phyloP scores from a whole-genome alignment of 164 flowering plant genomes.

The Houttuynia cordata region DNA sequence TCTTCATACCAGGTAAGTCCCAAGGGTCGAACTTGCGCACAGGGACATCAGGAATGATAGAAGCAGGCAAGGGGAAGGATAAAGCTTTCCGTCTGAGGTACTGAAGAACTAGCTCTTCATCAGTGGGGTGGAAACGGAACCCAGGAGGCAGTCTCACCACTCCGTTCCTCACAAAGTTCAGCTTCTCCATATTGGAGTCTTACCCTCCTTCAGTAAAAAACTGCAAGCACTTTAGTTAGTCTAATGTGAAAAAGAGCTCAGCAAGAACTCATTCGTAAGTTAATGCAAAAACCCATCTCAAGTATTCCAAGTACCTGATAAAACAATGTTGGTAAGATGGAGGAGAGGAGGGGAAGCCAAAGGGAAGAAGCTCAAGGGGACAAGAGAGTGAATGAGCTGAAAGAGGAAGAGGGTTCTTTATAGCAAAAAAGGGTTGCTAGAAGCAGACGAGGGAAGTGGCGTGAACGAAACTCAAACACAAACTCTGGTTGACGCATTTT shows the following conservation, averaged over 20 bases:
- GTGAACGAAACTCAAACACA: constrained; percentile 40
- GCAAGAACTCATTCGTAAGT: too few relatives aligned
- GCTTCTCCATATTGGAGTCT: constrained; percentile 23
- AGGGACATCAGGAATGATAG: constrained; percentile 57
- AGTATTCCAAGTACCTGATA: too few relatives aligned
- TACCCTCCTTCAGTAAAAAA: not conserved
- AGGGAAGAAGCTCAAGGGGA: not conserved
- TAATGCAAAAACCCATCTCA: not conserved
- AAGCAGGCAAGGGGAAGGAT: constrained; percentile 58
- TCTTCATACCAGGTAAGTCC: constrained; percentile 59
- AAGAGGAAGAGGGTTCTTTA: constrained; percentile 15
- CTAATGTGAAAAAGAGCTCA: not conserved
- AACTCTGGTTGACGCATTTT: constrained; percentile 13
- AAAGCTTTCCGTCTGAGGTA: constrained; percentile 50
- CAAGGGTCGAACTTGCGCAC: constrained; percentile 55
- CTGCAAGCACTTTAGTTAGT: not conserved
- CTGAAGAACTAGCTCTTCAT: constrained; percentile 70
- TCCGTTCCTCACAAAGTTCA: constrained; percentile 42
- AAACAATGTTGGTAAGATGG: not conserved
- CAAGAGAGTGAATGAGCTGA: not conserved
- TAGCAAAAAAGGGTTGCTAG: constrained; percentile 16
- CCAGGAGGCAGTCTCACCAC: constrained; percentile 63
- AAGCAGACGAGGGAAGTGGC: constrained; percentile 27
- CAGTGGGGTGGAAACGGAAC: constrained; percentile 76
- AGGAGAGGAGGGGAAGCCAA: not conserved